phyloP scores from a whole-genome alignment of 2,329 filamentous ascomycete species.

The Epichloe hybrida region DNA sequence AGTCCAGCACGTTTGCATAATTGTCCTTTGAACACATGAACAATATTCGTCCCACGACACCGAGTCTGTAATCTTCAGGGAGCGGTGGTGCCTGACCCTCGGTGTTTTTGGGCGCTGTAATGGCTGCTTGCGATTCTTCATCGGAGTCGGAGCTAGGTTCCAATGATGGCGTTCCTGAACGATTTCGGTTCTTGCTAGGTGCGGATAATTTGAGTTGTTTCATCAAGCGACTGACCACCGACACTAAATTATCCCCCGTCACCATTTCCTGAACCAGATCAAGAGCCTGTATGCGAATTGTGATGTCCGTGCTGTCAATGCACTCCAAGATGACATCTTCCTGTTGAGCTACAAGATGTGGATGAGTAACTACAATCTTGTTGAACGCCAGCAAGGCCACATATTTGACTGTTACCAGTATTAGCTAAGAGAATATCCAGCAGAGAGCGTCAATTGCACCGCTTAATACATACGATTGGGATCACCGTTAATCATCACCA shows the following conservation, averaged over 20 bases:
- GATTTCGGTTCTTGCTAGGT: constrained; percentile 33
- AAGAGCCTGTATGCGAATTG: constrained; percentile 82
- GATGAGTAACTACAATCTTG: constrained; percentile 81
- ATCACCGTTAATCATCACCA: constrained; percentile 88
- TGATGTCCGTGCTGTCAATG: constrained; percentile 90
- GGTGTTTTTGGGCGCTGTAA: constrained; percentile 20
- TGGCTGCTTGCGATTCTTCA: constrained; percentile 32
- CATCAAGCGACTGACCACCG: constrained; percentile 76
- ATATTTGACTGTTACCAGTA: constrained; percentile 62
- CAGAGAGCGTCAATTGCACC: neutral
- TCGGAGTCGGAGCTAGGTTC: constrained; percentile 33
- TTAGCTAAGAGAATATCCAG: neutral
- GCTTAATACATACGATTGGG: constrained; percentile 59
- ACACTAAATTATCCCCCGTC: constrained; percentile 68
- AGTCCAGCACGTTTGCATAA: constrained; percentile 75
- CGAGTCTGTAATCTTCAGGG: constrained; percentile 73
- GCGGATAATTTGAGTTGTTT: constrained; percentile 63
- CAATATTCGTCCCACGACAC: constrained; percentile 71
- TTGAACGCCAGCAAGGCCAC: constrained; percentile 92
- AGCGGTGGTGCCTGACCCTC: constrained; percentile 42
- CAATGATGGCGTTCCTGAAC: constrained; percentile 30
- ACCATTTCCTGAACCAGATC: constrained; percentile 93
- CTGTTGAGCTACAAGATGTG: constrained; percentile 77
- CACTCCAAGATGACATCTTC: constrained; percentile 95
- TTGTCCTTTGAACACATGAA: constrained; percentile 84